A percentile compares a stretch with the other conserved stretches of the same genome.
phyloP scores from a whole-genome alignment of 306 rosid genomes.

The Rosa persica region DNA sequence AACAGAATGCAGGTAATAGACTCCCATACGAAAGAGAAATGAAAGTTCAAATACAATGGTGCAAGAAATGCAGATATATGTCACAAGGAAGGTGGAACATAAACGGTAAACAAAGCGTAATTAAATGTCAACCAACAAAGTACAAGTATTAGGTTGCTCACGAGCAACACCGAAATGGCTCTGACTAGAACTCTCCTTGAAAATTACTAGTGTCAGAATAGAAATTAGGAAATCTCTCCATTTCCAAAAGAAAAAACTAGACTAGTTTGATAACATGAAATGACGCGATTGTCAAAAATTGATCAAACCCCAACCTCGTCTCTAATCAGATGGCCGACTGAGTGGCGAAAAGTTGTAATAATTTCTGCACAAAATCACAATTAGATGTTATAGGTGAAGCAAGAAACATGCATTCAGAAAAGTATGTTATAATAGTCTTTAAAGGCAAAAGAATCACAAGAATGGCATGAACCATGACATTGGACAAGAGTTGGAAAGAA shows the following conservation, averaged over 20 bases:
- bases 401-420: conserved; percentile 23
- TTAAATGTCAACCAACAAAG: conserved; percentile 74
- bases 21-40: conserved; percentile 24
- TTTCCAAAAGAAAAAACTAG: conserved; percentile 21
- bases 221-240: conserved; percentile 10
- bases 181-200: conserved; percentile 44
- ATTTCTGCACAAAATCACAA: conserved; percentile 54
- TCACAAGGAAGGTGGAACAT: conserved; percentile 44
- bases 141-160: conserved; percentile 71
- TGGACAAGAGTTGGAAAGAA: conserved; percentile 19
- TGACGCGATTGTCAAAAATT: conserved; percentile 22
- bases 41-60: conserved; percentile 26
- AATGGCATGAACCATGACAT: conserved; percentile 60
- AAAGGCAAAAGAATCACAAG: conserved; percentile 63
- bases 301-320: conserved; percentile 49
- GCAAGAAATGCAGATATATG: conserved; percentile 22
- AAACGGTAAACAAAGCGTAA: conserved; percentile 41
- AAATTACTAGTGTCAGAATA: conserved; percentile 24
- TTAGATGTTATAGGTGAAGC: conserved; percentile 27
- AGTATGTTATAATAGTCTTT: conserved; percentile 11
- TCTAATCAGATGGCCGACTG: conserved; percentile 42
- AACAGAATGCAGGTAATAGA: conserved; percentile 24
- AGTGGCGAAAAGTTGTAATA: conserved; percentile 41
- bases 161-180: conserved; percentile 55
- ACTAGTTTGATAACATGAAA: conserved; percentile 19